Percentiles rank a stretch among this genome's conserved stretches.
phyloP scores from a whole-genome alignment of 176 grass and related monocot genomes.

The Phyllostachys edulis region DNA sequence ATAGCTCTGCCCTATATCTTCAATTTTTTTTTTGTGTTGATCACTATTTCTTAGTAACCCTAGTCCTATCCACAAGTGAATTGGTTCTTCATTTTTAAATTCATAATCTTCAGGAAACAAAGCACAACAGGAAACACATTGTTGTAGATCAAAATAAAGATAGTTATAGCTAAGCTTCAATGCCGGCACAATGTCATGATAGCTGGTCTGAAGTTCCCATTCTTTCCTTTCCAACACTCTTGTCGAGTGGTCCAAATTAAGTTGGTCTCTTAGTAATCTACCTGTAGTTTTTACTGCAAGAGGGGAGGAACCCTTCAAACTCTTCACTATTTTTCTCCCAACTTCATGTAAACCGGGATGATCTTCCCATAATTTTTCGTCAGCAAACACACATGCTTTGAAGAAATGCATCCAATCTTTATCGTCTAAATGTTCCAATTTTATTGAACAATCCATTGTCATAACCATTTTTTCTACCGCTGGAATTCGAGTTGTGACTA shows the following conservation, averaged over 20 bases:
- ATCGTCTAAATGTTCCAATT: no score
- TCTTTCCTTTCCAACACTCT: background rate
- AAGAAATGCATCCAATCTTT: no score
- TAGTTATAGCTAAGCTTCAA: conserved; percentile 32
- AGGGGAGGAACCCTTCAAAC: no score
- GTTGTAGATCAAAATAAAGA: background rate
- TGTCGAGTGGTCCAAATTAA: background rate
- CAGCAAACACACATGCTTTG: no score
- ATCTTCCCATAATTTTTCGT: no score
- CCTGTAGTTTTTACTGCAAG: no score
- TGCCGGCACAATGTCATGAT: conserved; percentile 21
- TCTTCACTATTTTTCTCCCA: no score
- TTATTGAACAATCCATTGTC: no score
- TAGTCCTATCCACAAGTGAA: conserved; percentile 29
- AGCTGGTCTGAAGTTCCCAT: background rate
- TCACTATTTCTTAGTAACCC: background rate
- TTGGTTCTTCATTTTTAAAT: background rate
- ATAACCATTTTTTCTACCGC: no score
- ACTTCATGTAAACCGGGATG: no score
- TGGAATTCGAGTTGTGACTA: no score
- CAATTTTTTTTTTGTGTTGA: background rate
- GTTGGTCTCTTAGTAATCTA: background rate
- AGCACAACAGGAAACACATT: no score
- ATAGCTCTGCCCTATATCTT: background rate
- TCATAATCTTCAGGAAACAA: conserved; percentile 9